Evolutionary conservation across 345 rosid genomes (phyloP).

Genomic region (Euphorbia tirucalli): DNA sequence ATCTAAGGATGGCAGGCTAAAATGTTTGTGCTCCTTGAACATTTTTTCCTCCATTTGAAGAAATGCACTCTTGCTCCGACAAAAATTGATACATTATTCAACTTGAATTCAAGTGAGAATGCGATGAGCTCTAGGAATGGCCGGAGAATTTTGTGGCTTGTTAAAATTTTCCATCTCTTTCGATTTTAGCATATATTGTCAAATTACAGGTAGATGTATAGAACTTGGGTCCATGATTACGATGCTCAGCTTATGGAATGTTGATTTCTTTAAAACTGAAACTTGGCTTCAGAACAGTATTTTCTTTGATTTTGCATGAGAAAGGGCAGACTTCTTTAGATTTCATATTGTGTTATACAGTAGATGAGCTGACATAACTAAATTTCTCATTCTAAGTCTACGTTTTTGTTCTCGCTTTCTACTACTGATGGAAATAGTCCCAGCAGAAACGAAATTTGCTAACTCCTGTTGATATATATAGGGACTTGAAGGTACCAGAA

Average conservation of each 20-base stretch:
- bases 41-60: neutral
- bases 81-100: conserved; percentile 4
- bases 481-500: conserved; percentile 71
- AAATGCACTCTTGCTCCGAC: neutral
- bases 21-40: neutral
- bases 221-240: too few species aligned
- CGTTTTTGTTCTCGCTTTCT: neutral
- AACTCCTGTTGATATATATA: conserved; percentile 24
- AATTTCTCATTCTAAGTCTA: neutral
- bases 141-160: conserved; percentile 4
- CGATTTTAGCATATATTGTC: neutral
- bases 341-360: neutral
- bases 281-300: neutral
- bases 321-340: conserved; percentile 7
- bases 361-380: neutral
- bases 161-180: neutral
- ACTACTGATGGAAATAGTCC: neutral
- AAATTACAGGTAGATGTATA: neutral
- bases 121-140: neutral
- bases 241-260: too few species aligned
- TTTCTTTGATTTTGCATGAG: conserved; percentile 8
- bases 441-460: conserved; percentile 6
- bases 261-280: neutral
- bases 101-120: conserved; percentile 3
- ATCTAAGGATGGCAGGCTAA: conserved; percentile 2